phyloP scores from a whole-genome alignment of 148 eudicot genomes.

The Oxyria digyna region DNA sequence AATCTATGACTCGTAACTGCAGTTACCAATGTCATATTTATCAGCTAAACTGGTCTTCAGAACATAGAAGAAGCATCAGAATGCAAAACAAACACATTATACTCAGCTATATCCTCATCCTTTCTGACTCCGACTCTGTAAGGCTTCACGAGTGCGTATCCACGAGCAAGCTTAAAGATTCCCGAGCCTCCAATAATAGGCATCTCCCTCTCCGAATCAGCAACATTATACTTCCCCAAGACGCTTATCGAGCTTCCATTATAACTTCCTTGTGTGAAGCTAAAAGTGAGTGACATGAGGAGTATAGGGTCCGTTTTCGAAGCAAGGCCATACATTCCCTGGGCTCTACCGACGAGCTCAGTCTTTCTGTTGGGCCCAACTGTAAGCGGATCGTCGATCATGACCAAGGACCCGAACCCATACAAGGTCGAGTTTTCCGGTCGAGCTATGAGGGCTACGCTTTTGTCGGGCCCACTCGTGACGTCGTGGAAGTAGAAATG shows the following conservation, averaged over 20 bases:
- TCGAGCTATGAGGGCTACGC: constrained; percentile 25
- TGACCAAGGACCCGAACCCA: constrained; percentile 18
- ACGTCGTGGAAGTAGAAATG: constrained; percentile 54
- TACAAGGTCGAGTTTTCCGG: constrained; percentile 2
- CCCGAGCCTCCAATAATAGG: constrained; percentile 44
- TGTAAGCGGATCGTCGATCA: constrained; percentile 32
- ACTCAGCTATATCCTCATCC: constrained; percentile 41
- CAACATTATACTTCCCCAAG: constrained; percentile 3
- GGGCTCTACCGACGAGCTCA: constrained; percentile 1
- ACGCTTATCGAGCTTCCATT: constrained; percentile 4
- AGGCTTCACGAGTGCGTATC: constrained; percentile 34
- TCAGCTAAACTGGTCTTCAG: no score
- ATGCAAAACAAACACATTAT: constrained; percentile 29
- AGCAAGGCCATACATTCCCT: constrained; percentile 7
- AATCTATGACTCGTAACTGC: no score
- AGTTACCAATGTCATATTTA: no score
- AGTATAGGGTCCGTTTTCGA: not conserved
- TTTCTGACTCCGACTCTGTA: constrained; percentile 12
- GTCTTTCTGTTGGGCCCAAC: constrained; percentile 9
- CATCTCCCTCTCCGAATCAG: constrained; percentile 29
- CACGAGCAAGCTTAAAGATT: constrained; percentile 34
- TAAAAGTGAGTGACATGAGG: not conserved
- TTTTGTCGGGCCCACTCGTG: constrained; percentile 29
- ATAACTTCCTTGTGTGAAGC: not conserved
- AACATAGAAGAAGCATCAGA: no score